These are phyloP conservation scores for Drosera capensis DNA, from an alignment of 148 eudicot genomes.

Conservation along the genomic window DNA sequence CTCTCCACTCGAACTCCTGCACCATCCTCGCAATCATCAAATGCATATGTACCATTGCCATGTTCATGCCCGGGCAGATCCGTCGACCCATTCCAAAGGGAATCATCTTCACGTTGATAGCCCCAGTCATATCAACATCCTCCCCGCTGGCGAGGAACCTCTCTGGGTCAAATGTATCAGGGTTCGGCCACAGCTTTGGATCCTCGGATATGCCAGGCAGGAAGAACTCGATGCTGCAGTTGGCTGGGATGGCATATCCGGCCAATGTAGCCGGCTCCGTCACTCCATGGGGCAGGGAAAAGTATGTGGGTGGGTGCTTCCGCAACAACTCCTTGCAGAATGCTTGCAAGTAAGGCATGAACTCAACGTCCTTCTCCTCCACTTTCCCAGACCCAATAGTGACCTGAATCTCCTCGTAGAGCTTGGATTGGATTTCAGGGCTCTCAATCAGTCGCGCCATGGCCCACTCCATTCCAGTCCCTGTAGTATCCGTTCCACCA, in stretches of 20 bases:
- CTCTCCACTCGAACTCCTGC: conserved; percentile 80
- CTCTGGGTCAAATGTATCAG: conserved; percentile 64
- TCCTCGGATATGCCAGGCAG: conserved; percentile 67
- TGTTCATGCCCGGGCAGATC: conserved; percentile 72
- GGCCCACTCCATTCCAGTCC: conserved; percentile 81
- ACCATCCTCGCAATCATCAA: conserved; percentile 73
- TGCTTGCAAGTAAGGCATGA: conserved; percentile 51
- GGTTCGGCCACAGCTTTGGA: conserved; percentile 51
- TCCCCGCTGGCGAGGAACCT: conserved; percentile 57
- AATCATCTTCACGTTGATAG: conserved; percentile 46
- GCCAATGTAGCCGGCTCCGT: conserved; percentile 50
- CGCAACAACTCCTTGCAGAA: conserved; percentile 58
- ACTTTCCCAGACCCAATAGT: conserved; percentile 33
- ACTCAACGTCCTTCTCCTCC: conserved; percentile 54
- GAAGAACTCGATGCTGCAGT: conserved; percentile 49
- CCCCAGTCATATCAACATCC: conserved; percentile 73
- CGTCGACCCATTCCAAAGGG: conserved; percentile 87
- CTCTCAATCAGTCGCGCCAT: conserved; percentile 59
- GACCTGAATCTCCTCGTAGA: conserved; percentile 44
- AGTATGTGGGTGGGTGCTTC: conserved; percentile 86
- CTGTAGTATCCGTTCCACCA: conserved; percentile 92
- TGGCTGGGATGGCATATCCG: conserved; percentile 60
- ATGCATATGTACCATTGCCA: conserved; percentile 72
- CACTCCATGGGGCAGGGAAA: conserved; percentile 64
- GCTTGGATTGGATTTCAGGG: conserved; percentile 34